Evolutionary conservation across 768 basidiomycete species (phyloP), one percentile per base, ranked within the genome.

Genomic region (Daedalea quercina): DNA sequence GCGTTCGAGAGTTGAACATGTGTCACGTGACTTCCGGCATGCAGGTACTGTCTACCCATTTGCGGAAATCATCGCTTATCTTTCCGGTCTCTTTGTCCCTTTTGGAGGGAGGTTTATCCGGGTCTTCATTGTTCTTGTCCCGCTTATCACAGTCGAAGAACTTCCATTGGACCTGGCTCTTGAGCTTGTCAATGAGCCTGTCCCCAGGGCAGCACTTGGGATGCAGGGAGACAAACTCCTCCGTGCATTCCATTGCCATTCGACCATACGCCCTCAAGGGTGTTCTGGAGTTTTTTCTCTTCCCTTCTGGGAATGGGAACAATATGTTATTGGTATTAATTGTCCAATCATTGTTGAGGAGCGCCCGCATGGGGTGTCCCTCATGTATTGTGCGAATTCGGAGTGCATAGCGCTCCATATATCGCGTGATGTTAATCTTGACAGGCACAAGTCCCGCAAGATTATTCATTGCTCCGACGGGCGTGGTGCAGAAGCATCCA

Each of bases 401-500:
- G n/a, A 49, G 33, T 6, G 34, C 20, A 6, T 24, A 17, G 9
- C 24, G 24, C n/a, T 13, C 28, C 48, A 49, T 49, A 17, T 49
- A 37, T 3, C 48, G 20, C 24, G n/a, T 19, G 20, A 37, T 31
- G 8, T 47, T 42, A 7, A 55, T 50, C 26, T 46, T 47, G 1
- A 63, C 41, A 1, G 61, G 61, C 4, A 57, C 37, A 3, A 63
- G 28, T 3, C 57, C 61, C 1, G 59, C 61, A 12, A 57, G 35
- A 11, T 53, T 53, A 23, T 60, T 54, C 46, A 60, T 51, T 8
- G 56, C 58, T 0, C 56, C 52, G 4, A 55, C 42, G 8, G 61
- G 61, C 9, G 58, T 57, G n/a, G 58, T 60, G 11, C 51, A 25
- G 37, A 62, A 62, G 7, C 47, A 50, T 8, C 61, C 57, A 0